Evolutionary conservation across 768 basidiomycete species (phyloP).

Genomic region (Tulasnella sp.): DNA sequence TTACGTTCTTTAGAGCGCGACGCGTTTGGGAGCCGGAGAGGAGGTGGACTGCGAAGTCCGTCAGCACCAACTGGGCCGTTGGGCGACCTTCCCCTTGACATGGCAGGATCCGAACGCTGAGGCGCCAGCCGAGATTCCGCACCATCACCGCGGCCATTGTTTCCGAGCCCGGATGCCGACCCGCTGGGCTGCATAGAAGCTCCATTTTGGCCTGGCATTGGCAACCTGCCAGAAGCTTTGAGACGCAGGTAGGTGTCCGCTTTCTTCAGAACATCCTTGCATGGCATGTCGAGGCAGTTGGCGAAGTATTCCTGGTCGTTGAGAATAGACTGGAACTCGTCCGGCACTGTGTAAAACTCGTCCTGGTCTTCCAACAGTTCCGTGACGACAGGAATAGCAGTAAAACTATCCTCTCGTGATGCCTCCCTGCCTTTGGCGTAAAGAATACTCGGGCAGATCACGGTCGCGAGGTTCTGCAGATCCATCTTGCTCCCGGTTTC

Average conservation of each 20-base stretch:
- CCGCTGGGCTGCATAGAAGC: not conserved
- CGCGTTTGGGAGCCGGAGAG: not conserved
- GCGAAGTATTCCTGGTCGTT: conserved; percentile 88
- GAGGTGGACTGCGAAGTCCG: conserved; percentile 1
- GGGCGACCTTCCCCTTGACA: conserved; percentile 13
- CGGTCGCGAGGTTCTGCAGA: conserved; percentile 85
- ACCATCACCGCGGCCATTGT: conserved; percentile 10
- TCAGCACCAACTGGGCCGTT: not conserved
- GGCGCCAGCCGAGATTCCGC: not conserved
- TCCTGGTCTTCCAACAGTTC: conserved; percentile 86
- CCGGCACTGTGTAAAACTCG: conserved; percentile 88
- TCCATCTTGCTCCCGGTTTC: conserved; percentile 99
- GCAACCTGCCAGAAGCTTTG: conserved; percentile 8
- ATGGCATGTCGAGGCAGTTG: conserved; percentile 76
- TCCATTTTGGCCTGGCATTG: not conserved
- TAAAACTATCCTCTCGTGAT: conserved; percentile 86
- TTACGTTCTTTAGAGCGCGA: conserved; percentile 8
- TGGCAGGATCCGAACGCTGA: conserved; percentile 14
- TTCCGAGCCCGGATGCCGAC: not conserved
- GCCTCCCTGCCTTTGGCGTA: conserved; percentile 73
- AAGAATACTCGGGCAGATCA: conserved; percentile 96
- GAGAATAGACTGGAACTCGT: conserved; percentile 76
- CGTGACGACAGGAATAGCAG: conserved; percentile 75
- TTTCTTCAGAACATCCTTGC: conserved; percentile 93
- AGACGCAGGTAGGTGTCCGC: conserved; percentile 68